A percentile compares a stretch with the other conserved stretches of the same genome.
These are phyloP conservation scores for Candida anglica DNA, from an alignment of 805 yeast genomes.

Conservation along the genomic window DNA sequence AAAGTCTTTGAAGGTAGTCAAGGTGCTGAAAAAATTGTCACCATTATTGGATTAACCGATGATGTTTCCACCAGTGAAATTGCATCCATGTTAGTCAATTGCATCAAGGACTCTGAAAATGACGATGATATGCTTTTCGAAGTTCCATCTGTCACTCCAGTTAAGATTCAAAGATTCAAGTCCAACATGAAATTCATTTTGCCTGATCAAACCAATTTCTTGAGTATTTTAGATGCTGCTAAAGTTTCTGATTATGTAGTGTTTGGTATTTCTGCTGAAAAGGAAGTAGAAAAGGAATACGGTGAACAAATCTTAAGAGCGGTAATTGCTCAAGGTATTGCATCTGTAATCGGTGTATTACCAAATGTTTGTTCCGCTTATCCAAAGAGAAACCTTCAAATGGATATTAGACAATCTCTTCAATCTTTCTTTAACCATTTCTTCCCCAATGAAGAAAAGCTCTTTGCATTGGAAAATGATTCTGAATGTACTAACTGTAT, in stretches of 20 bases:
- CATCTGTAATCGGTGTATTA: conserved; percentile 74
- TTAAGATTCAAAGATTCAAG: conserved; percentile 63
- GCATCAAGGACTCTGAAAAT: conserved; percentile 20
- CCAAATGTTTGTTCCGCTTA: conserved; percentile 66
- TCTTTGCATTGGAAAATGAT: conserved; percentile 63
- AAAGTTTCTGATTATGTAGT: conserved; percentile 86
- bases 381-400: conserved; percentile 72
- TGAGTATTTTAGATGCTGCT: conserved; percentile 78
- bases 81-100: conserved; percentile 45
- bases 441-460: conserved; percentile 56
- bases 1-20: conserved; percentile 73
- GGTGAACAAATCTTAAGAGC: conserved; percentile 93
- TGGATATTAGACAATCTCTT: conserved; percentile 48
- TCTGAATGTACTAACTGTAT: conserved; percentile 72
- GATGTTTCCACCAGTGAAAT: conserved; percentile 62
- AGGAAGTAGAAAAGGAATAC: conserved; percentile 71
- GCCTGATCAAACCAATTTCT: conserved; percentile 64
- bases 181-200: conserved; percentile 69
- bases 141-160: conserved; percentile 48
- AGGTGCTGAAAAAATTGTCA: conserved; percentile 81
- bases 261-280: conserved; percentile 82
- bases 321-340: conserved; percentile 86
- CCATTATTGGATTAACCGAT: conserved; percentile 72
- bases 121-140: conserved; percentile 19
- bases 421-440: conserved; percentile 39